A percentile compares a stretch with the other conserved stretches of the same genome.
These are phyloP conservation scores for Polytrichum formosum DNA, from an alignment of 225 moss, liverwort and hornwort species.

Conservation along the genomic window DNA sequence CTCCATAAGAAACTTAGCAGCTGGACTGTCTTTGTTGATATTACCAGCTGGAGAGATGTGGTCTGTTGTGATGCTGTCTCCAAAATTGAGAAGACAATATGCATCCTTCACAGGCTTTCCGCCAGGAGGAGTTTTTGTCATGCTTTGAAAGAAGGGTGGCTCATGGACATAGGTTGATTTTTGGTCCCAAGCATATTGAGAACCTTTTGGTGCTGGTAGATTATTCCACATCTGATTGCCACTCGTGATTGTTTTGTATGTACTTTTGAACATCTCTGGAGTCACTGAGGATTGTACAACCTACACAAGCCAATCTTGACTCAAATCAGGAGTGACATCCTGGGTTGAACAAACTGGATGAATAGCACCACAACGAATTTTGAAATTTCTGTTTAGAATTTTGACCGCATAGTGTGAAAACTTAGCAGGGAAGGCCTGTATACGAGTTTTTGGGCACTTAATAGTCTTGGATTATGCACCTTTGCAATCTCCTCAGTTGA, in stretches of 20 bases:
- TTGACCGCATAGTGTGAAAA: no score
- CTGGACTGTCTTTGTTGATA: slow-evolving; percentile 86
- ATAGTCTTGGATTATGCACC: slow-evolving; percentile 23
- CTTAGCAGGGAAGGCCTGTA: no score
- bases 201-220: slow-evolving; percentile 57
- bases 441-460: no score
- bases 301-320: slow-evolving; percentile 29
- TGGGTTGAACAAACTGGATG: no score
- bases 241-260: slow-evolving; percentile 66
- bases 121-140: slow-evolving; percentile 71
- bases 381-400: no score
- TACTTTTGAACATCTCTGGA: slow-evolving; percentile 80
- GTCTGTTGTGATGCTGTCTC: slow-evolving; percentile 93
- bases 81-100: slow-evolving; percentile 81
- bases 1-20: slow-evolving; percentile 64
- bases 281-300: slow-evolving; percentile 67
- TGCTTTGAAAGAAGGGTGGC: slow-evolving; percentile 79
- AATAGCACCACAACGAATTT: no score
- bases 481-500: slow-evolving; percentile 71
- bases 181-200: slow-evolving; percentile 72
- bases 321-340: no score
- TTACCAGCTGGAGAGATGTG: slow-evolving; percentile 95
- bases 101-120: slow-evolving; percentile 76
- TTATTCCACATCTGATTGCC: slow-evolving; percentile 88
- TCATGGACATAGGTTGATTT: slow-evolving; percentile 92